Evolutionary conservation across 2,329 filamentous ascomycete genomes (phyloP), one percentile per base, ranked within the genome.

Genomic region (Colletotrichum nymphaeae): DNA sequence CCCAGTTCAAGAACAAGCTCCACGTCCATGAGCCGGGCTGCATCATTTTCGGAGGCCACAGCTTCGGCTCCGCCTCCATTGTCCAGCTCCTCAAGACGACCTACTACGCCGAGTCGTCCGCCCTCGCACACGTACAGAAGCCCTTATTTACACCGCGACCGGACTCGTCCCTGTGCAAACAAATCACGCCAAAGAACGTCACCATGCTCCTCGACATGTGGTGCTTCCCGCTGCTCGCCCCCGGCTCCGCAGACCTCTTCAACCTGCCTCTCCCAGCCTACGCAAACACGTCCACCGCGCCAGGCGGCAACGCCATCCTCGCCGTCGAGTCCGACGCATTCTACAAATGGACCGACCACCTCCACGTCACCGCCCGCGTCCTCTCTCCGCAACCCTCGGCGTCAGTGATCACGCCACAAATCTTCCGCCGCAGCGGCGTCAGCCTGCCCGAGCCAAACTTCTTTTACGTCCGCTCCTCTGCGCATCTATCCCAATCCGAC

Each of bases 401-500:
- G 28, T 78, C 80, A 35, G 76, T 80, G 0, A 86, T 90, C 1
- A 79, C 82, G 1, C 77, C 86, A 0, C 78, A 82, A 4, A 75
- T 84, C 11, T 86, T 85, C 75, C 81, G 84, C 3, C 82, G 82
- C 4, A 83, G 84, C 67, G 86, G 85, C 9, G 80, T 84, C 58
- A 78, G 76, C 35, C 81, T 88, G 16, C 77, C 83, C 0, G 85
- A 87, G 69, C 92, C 94, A 5, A 89, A 92, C 76, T 90, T 96
- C 78, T 97, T 94, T 84, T 96, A 94, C 80, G 91, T 94, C 3
- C 80, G 87, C 16, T 86, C 89, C 57, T 93, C 92, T n/a, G 94
- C 94, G 0, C 95, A 97, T 80, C 88, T 97, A 30, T 94, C 89
- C 71, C 95, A 97, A 82, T 93, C 91, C 24, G 95, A 97, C 79